phyloP scores from a whole-genome alignment of 1,139 yeast genomes.

The Hanseniaspora uvarum region DNA sequence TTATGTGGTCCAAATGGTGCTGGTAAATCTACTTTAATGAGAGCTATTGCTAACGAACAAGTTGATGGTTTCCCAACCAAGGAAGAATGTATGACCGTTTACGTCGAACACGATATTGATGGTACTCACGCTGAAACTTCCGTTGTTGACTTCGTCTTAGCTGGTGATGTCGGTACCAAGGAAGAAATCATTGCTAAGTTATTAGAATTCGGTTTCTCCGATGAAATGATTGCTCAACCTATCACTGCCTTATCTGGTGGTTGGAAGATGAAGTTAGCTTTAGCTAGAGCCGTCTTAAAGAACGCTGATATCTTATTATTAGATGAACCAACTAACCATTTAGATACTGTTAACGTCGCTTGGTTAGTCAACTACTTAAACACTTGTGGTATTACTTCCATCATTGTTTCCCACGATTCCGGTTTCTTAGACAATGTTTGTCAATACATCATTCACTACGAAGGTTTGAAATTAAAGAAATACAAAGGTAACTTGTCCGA shows the following conservation, averaged over 20 bases:
- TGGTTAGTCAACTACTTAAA: constrained; percentile 98
- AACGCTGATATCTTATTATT: constrained; percentile 95
- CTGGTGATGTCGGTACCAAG: constrained; percentile 71
- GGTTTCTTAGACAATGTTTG: constrained; percentile 97
- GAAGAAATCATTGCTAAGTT: constrained; percentile 64
- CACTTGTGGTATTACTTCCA: constrained; percentile 96
- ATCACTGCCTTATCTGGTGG: constrained; percentile 98
- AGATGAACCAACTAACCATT: constrained; percentile 99
- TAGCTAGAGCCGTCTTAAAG: constrained; percentile 98
- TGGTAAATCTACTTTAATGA: constrained; percentile 98
- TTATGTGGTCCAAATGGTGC: constrained; percentile 99
- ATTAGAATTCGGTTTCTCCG: constrained; percentile 82
- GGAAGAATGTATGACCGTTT: constrained; percentile 96
- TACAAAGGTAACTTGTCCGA: constrained; percentile 99
- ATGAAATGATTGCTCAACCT: constrained; percentile 84
- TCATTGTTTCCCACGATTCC: constrained; percentile 98
- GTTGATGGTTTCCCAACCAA: constrained; percentile 99
- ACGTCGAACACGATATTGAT: constrained; percentile 98
- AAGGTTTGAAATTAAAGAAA: constrained; percentile 98
- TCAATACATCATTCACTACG: constrained; percentile 98
- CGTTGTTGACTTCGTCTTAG: constrained; percentile 79
- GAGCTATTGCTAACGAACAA: constrained; percentile 99
- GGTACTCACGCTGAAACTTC: constrained; percentile 95
- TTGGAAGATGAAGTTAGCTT: constrained; percentile 99
- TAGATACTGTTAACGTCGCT: constrained; percentile 97